phyloP scores from a whole-genome alignment of 106 monocot species.

The Apostasia shenzhenica region DNA sequence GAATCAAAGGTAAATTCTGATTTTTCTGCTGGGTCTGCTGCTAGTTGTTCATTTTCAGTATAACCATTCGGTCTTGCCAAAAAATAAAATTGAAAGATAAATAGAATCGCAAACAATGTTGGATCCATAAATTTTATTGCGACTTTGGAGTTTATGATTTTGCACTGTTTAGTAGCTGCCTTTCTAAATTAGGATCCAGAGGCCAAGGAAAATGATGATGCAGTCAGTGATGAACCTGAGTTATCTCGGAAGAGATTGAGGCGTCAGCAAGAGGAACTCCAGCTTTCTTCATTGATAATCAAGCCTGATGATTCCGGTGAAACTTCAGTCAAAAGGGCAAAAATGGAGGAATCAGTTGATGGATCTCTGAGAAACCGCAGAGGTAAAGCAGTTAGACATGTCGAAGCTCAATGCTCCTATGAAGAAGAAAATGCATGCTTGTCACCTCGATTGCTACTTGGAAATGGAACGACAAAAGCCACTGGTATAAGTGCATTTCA shows the following conservation, averaged over 20 bases:
- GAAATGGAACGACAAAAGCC: neutral
- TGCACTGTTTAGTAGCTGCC: neutral
- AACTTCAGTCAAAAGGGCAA: slow-evolving; percentile 8
- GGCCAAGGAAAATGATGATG: neutral
- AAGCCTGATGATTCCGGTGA: slow-evolving; percentile 5
- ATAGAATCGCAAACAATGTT: neutral
- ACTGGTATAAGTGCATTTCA: neutral
- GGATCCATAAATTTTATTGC: neutral
- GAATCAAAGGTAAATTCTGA: slow-evolving; percentile 15
- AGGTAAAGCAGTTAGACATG: neutral
- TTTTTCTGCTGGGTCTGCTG: neutral
- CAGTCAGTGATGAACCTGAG: slow-evolving; percentile 6
- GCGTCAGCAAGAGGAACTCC: slow-evolving; percentile 6
- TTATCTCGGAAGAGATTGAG: slow-evolving; percentile 18
- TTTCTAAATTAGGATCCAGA: slow-evolving; percentile 11
- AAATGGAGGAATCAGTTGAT: slow-evolving; percentile 2
- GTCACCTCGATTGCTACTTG: neutral
- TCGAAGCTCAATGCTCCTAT: neutral
- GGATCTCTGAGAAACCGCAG: neutral
- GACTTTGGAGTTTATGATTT: neutral
- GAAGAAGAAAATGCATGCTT: neutral
- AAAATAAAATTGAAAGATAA: too few species aligned
- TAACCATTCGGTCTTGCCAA: too few species aligned
- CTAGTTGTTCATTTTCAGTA: neutral
- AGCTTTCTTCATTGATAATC: neutral